Evolutionary conservation across 2,329 filamentous ascomycete species (phyloP), one percentile per base, ranked within the genome.

Genomic region (Colletotrichum nymphaeae): DNA sequence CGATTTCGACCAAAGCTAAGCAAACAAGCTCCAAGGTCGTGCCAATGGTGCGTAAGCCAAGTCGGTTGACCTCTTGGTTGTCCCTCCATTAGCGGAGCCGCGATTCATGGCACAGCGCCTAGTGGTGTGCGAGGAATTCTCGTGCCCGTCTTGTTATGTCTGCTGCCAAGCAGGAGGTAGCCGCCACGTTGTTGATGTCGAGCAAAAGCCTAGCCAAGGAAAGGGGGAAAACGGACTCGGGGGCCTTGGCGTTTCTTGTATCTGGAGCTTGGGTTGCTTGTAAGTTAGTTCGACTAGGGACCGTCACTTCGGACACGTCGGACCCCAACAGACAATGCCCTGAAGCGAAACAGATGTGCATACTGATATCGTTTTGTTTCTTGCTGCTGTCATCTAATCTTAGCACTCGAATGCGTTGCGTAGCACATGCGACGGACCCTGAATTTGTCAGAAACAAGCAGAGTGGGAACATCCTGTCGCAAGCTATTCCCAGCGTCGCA

Each of bases 241-340:
- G 55, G 55, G 56, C 24, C 71, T 73, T 73, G 67, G 71, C 71
- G n/a, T 73, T 66, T 66, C 67, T 73, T 73, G 60, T 66, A 63
- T 52, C 52, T 52, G 56, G 12, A 66, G 67, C 62, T 73, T 73
- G 46, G 32, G 26, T 46, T 35, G 24, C 56, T 65, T 52, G 22
- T 22, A 49, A 57, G 9, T 14, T 42, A 12, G 32, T 28, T 66
- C 30, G 56, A 35, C 30, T 22, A 16, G 67, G 59, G 46, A 49
- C 42, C 19, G 42, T 59, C 59, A 37, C 6, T n/a, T 28, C 26
- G 52, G 49, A 62, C 22, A 24, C 16, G 59, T 58, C 24, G n/a
- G n/a, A 49, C 42, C 12, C 4, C 62, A 57, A 56, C 46, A 35
- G 6, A 28, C 2, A 42, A 16, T 56, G 24, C 9, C 37, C 35